Evolutionary conservation across 768 basidiomycete species (phyloP).

Genomic region (Calocera viscosa): DNA sequence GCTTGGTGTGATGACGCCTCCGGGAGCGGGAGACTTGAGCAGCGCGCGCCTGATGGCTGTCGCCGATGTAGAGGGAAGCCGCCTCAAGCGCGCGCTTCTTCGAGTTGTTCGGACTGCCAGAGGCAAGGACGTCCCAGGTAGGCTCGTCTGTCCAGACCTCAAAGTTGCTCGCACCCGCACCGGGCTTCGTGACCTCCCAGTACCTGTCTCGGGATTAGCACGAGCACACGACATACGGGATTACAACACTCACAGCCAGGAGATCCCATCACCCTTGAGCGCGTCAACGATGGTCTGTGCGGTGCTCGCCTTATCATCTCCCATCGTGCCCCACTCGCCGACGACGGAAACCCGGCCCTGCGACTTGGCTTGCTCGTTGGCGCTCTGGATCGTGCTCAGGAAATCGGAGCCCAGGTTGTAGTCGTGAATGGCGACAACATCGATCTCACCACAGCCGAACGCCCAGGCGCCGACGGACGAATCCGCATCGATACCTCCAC

Average conservation of each 20-base stretch:
- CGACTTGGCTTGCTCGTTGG: conserved; percentile 9
- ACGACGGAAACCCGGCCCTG: conserved; percentile 19
- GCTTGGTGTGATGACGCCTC: neutral
- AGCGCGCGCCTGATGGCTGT: neutral
- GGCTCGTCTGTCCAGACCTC: conserved; percentile 20
- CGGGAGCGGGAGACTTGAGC: neutral
- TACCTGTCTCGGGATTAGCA: neutral
- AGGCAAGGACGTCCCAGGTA: conserved; percentile 13
- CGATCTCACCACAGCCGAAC: conserved; percentile 18
- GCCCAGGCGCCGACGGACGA: conserved; percentile 20
- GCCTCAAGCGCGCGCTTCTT: neutral
- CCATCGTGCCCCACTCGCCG: conserved; percentile 22
- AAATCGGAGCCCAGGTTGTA: conserved; percentile 19
- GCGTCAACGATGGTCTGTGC: conserved; percentile 16
- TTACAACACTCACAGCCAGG: conserved; percentile 11
- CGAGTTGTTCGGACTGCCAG: neutral
- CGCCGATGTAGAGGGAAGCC: neutral
- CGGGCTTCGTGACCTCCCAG: conserved; percentile 22
- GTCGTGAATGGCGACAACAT: conserved; percentile 23
- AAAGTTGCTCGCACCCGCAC: conserved; percentile 18
- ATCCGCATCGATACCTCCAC: conserved; percentile 20
- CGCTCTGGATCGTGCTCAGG: conserved; percentile 13
- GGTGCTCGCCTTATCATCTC: conserved; percentile 18
- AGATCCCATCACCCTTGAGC: conserved; percentile 16
- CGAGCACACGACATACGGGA: neutral